phyloP scores from a whole-genome alignment of 345 rosid species.

The Hibiscus tridactylites region DNA sequence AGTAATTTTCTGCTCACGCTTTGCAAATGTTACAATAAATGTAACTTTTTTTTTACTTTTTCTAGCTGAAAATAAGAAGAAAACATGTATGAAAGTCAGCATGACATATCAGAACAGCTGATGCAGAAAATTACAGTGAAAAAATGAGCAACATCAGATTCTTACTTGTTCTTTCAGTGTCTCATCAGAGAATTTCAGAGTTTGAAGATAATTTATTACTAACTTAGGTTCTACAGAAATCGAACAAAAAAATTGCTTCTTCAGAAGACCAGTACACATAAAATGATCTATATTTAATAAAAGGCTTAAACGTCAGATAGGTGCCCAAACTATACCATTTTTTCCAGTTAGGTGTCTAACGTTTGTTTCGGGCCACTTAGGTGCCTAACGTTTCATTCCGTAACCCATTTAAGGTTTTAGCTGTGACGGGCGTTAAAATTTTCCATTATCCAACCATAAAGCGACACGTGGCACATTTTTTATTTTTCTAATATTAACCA shows the following conservation, averaged over 20 bases:
- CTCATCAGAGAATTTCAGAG: constrained; percentile 76
- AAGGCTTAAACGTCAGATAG: no score
- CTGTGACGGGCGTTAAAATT: no score
- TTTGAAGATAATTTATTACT: constrained; percentile 64
- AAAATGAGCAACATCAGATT: constrained; percentile 5
- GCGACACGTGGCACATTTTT: no score
- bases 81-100: constrained; percentile 14
- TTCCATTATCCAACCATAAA: no score
- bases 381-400: no score
- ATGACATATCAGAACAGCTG: neutral
- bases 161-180: constrained; percentile 76
- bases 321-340: no score
- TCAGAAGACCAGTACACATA: neutral
- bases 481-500: no score
- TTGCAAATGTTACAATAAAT: constrained; percentile 86
- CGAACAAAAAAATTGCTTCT: constrained; percentile 9
- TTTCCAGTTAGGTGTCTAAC: no score
- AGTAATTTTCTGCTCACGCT: constrained; percentile 89
- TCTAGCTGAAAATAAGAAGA: constrained; percentile 55
- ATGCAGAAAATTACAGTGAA: neutral
- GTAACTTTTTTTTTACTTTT: constrained; percentile 92
- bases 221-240: constrained; percentile 61
- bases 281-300: neutral
- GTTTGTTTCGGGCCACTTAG: no score
- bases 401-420: no score